Evolutionary conservation across 2,329 filamentous ascomycete genomes (phyloP), one percentile per base, ranked within the genome.

Genomic region (Ophidiomyces ophidiicola): DNA sequence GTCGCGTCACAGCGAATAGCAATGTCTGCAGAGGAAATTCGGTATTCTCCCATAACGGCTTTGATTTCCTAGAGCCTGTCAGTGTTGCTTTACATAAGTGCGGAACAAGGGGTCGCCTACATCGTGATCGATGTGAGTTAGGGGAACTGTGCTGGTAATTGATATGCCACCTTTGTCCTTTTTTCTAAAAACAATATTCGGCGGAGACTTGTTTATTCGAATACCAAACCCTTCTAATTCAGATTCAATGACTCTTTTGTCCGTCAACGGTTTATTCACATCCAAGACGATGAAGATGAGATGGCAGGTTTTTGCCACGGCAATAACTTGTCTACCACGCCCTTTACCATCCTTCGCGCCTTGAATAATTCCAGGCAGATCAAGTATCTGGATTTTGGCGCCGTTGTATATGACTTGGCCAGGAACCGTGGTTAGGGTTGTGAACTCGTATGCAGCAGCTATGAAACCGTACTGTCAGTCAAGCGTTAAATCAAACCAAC

Each of bases 151-250:
- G 63, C 77, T 90, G n/a, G 87, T 94, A 56, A 98, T 90, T 56
- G 83, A 87, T 56, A 98, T 77, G 24, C 90, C 90, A 51, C 90
- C 90, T 67, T 96, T 96, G 64, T 98, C 90, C 71, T 98, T 98
- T 72, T 98, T 98, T 67, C 80, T 92, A 71, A 94, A 94, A n/a
- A 90, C 83, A 55, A 98, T 98, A 60, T 98, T 98, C 28, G 90
- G 90, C 18, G 90, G 90, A 52, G 78, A 68, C 69, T 96, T 98
- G 71, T 98, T 98, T 69, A 96, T 88, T 41, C 90, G 76, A 57
- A 98, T 94, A 23, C 90, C 90, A 54, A 98, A 98, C 5, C 90
- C 90, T 61, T 98, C 90, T 58, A 98, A 65, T 67, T 98, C 90
- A 36, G 76, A 72, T 65, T 98, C 90, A 55, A 98, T 98, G 47